Evolutionary conservation across 2,329 filamentous ascomycete species (phyloP), one percentile per base, ranked within the genome.

Genomic region (Cladosporium sp.): DNA sequence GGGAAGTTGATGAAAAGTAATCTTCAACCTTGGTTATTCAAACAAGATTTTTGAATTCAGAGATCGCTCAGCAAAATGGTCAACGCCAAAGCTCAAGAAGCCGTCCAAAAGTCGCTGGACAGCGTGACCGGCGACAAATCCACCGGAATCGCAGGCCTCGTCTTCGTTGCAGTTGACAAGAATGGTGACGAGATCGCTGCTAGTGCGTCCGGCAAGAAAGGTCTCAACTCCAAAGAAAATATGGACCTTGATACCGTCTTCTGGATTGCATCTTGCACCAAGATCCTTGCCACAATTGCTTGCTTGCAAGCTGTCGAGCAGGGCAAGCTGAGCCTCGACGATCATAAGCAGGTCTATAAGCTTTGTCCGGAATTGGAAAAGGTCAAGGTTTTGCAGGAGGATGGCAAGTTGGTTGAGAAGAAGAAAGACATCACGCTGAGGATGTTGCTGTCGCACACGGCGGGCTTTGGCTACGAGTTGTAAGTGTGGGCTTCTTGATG

Each of bases 181-280:
- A 64, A 68, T 44, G 73, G 73, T 50, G 63, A 73, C 2, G 62
- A 68, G 1, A 65, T 76, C 9, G 64, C 68, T 20, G 65, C 71
- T 39, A 64, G 68, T 53, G 68, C 72, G 2, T 70, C 72, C 3
- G 73, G 73, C 11, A 72, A 68, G 27, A 60, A 62, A 20, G 67
- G 70, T 12, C 50, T 73, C 4, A 62, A 69, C 7, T 63, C 62
- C 2, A 57, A 68, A 0, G 74, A 80, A 41, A 69, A 75, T 3
- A 82, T 87, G 77, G 75, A 75, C 0, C 65, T 81, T 0, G 81
- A 87, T 34, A 80, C 72, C 7, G 68, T 81, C 1, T 86, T 84
- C 58, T 80, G 76, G 75, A 75, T 80, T 17, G 76, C 77, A 1
- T 77, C 73, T 1, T 79, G 75, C 60, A 70, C 67, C 12, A 76